Base-by-base conservation (phyloP, 805 yeast species). In the Kodamaea jinghongensis region DNA sequence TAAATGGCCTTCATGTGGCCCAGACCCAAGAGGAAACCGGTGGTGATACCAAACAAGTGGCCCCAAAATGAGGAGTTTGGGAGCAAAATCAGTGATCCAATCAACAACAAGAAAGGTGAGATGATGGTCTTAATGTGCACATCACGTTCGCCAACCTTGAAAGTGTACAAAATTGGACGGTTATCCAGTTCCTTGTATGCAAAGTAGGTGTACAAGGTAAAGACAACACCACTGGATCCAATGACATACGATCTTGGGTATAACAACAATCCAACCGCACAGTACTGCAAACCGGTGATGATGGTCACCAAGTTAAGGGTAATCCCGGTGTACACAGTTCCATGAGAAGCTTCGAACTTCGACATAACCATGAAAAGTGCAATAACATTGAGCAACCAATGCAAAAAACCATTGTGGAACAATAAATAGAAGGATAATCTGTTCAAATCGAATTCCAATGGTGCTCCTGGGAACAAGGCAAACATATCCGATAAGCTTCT, bases 311-410 rank as follows among this genome's bases (percentile, higher is more conserved):
- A 48, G 56, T 87, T 88, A 41, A 89, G 65, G 11, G 88, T 81
- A 33, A 89, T 69, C 3, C 95, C 96, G 3, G 96, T 84, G 59
- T 86, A 78, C 2, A 88, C 83, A 0, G 97, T 87, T 4, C 96
- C 97, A 52, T 86, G 83, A 15, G 62, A 56, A 41, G 71, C 65
- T 66, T 88, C 96, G 59, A 81, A 88, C 37, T 70, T 67, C 9
- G 81, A 67, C 51, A 87, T 58, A 14, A 85, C 79, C 0, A 83
- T 74, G 42, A 75, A 66, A 32, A 88, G 55, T 1, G 83, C 73
- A 28, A 78, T 44, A 6, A 77, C 42, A 51, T 86, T 87, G 50
- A 83, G 61, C 3, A 75, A 33, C 56, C 88, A 63, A 56, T 87
- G 95, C 37, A 80, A 44, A 15, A 77, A 46, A 15, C 75, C 71